Evolutionary conservation across 2,329 filamentous ascomycete genomes (phyloP).

Genomic region (Ascomycota sp.): DNA sequence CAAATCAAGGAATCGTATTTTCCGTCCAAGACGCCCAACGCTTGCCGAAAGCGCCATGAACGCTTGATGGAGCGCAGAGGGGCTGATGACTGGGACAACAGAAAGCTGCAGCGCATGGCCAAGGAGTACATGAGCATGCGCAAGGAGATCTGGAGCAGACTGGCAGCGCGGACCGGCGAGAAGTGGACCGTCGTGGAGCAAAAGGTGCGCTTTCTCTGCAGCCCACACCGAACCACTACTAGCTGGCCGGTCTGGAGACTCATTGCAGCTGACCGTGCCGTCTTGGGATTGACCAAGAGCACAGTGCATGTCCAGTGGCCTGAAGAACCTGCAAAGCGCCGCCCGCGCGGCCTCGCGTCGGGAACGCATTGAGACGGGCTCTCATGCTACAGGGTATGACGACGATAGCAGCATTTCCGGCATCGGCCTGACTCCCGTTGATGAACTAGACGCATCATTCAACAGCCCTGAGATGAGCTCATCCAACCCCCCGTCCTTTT

Average conservation of each 20-base stretch:
- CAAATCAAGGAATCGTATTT: constrained; percentile 63
- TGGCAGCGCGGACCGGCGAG: constrained; percentile 60
- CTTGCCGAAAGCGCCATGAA: constrained; percentile 78
- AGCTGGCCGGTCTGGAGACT: background rate
- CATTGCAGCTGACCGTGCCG: background rate
- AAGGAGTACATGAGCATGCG: constrained; percentile 62
- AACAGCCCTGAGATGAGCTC: constrained; percentile 32
- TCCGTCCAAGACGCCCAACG: constrained; percentile 58
- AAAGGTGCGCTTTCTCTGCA: constrained; percentile 23
- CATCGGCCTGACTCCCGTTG: constrained; percentile 36
- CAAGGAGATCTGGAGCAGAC: constrained; percentile 60
- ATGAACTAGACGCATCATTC: constrained; percentile 36
- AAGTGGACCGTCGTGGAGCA: constrained; percentile 53
- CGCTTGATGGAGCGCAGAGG: constrained; percentile 58
- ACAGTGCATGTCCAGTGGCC: constrained; percentile 59
- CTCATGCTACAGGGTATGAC: constrained; percentile 27
- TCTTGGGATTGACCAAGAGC: background rate
- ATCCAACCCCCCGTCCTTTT: constrained; percentile 3
- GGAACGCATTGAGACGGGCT: constrained; percentile 32
- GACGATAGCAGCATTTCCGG: constrained; percentile 54
- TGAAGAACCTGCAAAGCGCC: constrained; percentile 59
- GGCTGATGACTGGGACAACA: constrained; percentile 58
- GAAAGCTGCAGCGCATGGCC: constrained; percentile 54
- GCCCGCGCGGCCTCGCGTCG: constrained; percentile 45
- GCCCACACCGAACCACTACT: background rate